Evolutionary conservation across 805 yeast species (phyloP).

Genomic region (Pichia scutulata): DNA sequence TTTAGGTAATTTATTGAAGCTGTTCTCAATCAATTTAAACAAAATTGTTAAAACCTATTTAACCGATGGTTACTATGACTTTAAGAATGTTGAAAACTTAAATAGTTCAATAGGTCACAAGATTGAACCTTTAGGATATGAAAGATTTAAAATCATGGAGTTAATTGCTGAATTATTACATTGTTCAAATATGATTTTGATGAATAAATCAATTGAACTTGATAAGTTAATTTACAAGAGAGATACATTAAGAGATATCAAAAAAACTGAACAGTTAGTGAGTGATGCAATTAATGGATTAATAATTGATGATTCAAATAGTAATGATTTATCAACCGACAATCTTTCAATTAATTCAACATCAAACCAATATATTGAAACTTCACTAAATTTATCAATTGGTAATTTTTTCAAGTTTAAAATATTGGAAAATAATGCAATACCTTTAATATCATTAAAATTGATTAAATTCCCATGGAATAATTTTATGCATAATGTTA

Average conservation of each 20-base stretch:
- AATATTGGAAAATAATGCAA: conserved; percentile 60
- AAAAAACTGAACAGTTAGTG: conserved; percentile 33
- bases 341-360: conserved; percentile 14
- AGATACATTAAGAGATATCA: conserved; percentile 57
- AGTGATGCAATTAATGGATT: conserved; percentile 29
- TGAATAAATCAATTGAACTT: conserved; percentile 66
- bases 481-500: conserved; percentile 93
- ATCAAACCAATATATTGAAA: conserved; percentile 16
- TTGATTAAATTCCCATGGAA: conserved; percentile 90
- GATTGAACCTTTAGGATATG: conserved; percentile 77
- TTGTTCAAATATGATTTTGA: conserved; percentile 89
- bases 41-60: conserved; percentile 27
- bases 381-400: conserved; percentile 32
- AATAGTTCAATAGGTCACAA: conserved; percentile 49
- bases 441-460: conserved; percentile 55
- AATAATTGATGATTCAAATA: conserved; percentile 18
- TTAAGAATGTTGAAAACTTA: conserved; percentile 8
- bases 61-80: conserved; percentile 21
- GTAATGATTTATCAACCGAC: conserved; percentile 15
- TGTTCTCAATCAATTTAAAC: conserved; percentile 48
- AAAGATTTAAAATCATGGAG: conserved; percentile 83
- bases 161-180: conserved; percentile 88
- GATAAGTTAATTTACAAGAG: conserved; percentile 58
- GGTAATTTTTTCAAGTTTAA: conserved; percentile 84
- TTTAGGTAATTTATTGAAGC: conserved; percentile 71